Conservation (phyloP, 106 monocot genomes). For the Allium cepa region DNA sequence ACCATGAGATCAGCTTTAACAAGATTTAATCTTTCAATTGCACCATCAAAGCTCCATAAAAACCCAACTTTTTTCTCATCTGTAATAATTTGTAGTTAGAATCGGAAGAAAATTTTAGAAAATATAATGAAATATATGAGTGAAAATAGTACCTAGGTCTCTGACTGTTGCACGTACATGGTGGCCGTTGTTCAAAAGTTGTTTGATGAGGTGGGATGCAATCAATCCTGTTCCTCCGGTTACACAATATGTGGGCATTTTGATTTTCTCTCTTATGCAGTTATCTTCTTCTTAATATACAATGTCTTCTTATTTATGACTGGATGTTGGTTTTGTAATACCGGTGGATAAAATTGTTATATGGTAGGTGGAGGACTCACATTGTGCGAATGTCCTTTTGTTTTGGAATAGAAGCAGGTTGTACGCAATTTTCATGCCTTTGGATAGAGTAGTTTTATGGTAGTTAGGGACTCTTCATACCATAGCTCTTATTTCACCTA, state of each 20-base stretch:
- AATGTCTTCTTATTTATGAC: not conserved
- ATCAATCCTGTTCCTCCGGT: slow-evolving; percentile 93
- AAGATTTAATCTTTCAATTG: slow-evolving; percentile 63
- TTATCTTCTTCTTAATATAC: not conserved
- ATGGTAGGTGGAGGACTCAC: too few relatives aligned
- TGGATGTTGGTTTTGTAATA: not conserved
- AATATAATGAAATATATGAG: too few relatives aligned
- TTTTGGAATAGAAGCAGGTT: too few relatives aligned
- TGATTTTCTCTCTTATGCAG: not conserved
- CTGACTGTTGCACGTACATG: slow-evolving; percentile 77
- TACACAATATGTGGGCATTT: slow-evolving; percentile 76
- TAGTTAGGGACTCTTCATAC: too few relatives aligned
- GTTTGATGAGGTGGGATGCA: slow-evolving; percentile 53
- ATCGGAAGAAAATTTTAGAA: not conserved
- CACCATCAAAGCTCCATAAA: slow-evolving; percentile 55
- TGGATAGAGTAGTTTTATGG: too few relatives aligned
- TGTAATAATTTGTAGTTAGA: too few relatives aligned
- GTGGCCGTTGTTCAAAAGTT: slow-evolving; percentile 58
- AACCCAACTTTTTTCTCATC: slow-evolving; percentile 64
- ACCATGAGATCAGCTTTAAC: slow-evolving; percentile 70
- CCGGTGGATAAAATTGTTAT: too few relatives aligned
- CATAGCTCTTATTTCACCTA: too few relatives aligned
- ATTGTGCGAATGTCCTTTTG: too few relatives aligned
- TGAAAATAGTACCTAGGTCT: slow-evolving; percentile 43
- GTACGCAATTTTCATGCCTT: too few relatives aligned